Conservation (phyloP, 805 yeast species). For the Brettanomyces custersianus region DNA sequence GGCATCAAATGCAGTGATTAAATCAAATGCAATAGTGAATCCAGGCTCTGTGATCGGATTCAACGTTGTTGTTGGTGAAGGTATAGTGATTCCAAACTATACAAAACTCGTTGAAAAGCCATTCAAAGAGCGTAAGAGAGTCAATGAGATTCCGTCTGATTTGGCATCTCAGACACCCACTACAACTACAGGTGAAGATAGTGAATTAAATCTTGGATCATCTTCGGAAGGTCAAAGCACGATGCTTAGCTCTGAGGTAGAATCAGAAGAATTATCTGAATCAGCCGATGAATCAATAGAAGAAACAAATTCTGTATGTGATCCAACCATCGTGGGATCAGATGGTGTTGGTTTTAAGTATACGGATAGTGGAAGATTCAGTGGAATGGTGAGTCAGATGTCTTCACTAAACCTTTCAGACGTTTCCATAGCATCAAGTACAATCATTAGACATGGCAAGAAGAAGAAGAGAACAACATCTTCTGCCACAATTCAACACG, state of each 20-base stretch:
- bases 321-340: slow-evolving; percentile 32
- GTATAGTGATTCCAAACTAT: slow-evolving; percentile 38
- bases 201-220: not conserved
- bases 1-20: slow-evolving; percentile 55
- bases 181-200: not conserved
- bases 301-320: slow-evolving; percentile 12
- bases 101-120: slow-evolving; percentile 45
- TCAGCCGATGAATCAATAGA: slow-evolving; percentile 10
- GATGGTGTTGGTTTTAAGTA: slow-evolving; percentile 44
- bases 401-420: slow-evolving; percentile 34
- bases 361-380: slow-evolving; percentile 40
- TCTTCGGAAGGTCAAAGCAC: not conserved
- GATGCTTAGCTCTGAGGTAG: too few relatives aligned
- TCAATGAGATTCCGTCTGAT: slow-evolving; percentile 6
- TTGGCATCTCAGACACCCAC: not conserved
- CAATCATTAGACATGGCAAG: slow-evolving; percentile 23
- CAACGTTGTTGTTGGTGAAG: slow-evolving; percentile 55
- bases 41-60: slow-evolving; percentile 79
- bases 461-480: slow-evolving; percentile 30
- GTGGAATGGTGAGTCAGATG: slow-evolving; percentile 36
- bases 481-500: slow-evolving; percentile 27
- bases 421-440: slow-evolving; percentile 41
- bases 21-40: slow-evolving; percentile 39
- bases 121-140: slow-evolving; percentile 21
- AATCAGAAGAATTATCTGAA: slow-evolving; percentile 10